Base-by-base conservation (phyloP, 1,139 yeast species). In the Protomyces arabidopsidicola region DNA sequence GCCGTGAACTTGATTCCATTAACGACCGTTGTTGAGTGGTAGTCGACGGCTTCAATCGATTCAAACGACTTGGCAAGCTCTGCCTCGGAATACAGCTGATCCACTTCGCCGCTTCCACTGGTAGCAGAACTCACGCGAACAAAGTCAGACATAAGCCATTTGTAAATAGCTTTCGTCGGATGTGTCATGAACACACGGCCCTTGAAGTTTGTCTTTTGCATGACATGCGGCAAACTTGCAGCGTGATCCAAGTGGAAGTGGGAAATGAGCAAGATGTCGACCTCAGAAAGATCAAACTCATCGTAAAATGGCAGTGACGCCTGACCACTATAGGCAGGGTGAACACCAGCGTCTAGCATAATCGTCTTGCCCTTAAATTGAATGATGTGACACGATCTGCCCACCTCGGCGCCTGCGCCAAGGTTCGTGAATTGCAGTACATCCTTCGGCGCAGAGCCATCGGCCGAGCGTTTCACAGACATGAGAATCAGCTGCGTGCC, bases 341-440 rank as follows among this genome's bases (percentile, higher is more conserved):
- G 99, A 55, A 93, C 90, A 62, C 99, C 99, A 0, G 98, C 97
- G 75, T 93, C 99, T 65, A 91, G 73, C 98, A 93, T 93, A 60
- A 93, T 87, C n/a, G 95, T 93, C 73, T 93, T 93, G 67, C 96
- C 97, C 73, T 90, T 90, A 76, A 88, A 91, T 69, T 89, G 93
- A 62, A 93, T 80, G 64, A 93, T 86, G 72, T 93, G 98, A 73
- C 98, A 93, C 55, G 97, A 89, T 67, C 99, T 78, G 4, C 99
- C 99, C 9, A 93, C 99, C 74, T 93, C 99, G 71, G 88, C 90
- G 69, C 98, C 96, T n/a, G 98, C 99, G n/a, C 99, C 99, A n/a
- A 93, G 81, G 39, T 96, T 93, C 67, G 89, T 84, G 77, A 93
- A 93, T 73, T 84, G 83, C 72, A 90, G 74, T 53, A 71, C 66